These are phyloP conservation scores for Rhizophagus sp. DNA, from an alignment of 192 early-diverging fungal species.

Conservation along the genomic window DNA sequence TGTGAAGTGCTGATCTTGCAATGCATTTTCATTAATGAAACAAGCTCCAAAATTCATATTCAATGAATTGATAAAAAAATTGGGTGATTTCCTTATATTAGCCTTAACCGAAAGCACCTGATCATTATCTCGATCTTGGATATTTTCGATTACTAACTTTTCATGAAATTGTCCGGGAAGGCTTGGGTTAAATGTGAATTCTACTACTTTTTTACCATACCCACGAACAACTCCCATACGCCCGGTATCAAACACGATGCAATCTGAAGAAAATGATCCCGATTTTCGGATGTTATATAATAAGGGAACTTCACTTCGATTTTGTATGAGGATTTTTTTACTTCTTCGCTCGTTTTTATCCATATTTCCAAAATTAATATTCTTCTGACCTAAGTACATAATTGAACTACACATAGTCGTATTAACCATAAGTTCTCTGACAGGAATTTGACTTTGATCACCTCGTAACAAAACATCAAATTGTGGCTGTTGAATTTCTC, in stretches of 20 bases:
- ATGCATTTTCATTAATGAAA: conserved; percentile 53
- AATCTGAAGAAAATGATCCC: conserved; percentile 91
- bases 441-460: conserved; percentile 64
- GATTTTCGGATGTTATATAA: conserved; percentile 93
- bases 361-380: conserved; percentile 94
- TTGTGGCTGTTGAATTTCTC: conserved; percentile 76
- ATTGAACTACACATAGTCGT: conserved; percentile 79
- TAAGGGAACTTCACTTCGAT: conserved; percentile 86
- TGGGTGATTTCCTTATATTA: conserved; percentile 81
- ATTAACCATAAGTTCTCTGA: conserved; percentile 89
- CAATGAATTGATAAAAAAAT: conserved; percentile 78
- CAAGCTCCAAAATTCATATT: conserved; percentile 78
- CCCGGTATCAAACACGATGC: conserved; percentile 78
- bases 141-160: conserved; percentile 83
- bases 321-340: conserved; percentile 87
- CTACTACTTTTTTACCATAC: conserved; percentile 89
- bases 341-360: conserved; percentile 84
- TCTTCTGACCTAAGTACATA: conserved; percentile 94
- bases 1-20: conserved; percentile 60
- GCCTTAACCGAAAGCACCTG: conserved; percentile 87
- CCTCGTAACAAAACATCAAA: conserved; percentile 71
- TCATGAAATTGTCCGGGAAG: conserved; percentile 88
- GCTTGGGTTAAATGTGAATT: conserved; percentile 90
- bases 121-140: conserved; percentile 80
- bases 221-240: conserved; percentile 87